Evolutionary conservation across 768 basidiomycete genomes (phyloP).

Genomic region (Psilocybe tampanensis): DNA sequence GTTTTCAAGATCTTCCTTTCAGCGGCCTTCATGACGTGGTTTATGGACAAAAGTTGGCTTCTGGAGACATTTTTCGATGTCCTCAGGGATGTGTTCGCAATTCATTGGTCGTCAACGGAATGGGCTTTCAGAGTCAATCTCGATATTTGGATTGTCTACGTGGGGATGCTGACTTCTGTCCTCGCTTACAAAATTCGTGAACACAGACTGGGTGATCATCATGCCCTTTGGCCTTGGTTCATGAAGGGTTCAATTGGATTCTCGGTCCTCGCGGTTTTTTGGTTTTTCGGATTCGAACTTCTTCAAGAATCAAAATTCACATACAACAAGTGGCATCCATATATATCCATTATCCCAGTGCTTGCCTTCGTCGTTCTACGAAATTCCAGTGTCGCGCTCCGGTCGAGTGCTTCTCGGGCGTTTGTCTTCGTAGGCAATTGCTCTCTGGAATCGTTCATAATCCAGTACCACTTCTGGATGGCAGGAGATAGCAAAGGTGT

Average conservation of each 20-base stretch:
- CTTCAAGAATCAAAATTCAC: slow-evolving; percentile 75
- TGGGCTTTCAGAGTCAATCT: slow-evolving; percentile 89
- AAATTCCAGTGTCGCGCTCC: slow-evolving; percentile 70
- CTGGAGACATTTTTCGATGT: slow-evolving; percentile 66
- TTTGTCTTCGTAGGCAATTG: slow-evolving; percentile 87
- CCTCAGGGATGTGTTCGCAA: slow-evolving; percentile 66
- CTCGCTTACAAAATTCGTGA: slow-evolving; percentile 78
- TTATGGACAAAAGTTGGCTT: slow-evolving; percentile 66
- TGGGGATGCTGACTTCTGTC: slow-evolving; percentile 81
- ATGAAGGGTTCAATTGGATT: slow-evolving; percentile 49
- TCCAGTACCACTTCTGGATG: slow-evolving; percentile 89
- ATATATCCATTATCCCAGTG: slow-evolving; percentile 81
- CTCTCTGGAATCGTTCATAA: slow-evolving; percentile 89
- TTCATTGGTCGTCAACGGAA: slow-evolving; percentile 84
- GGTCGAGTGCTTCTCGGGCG: slow-evolving; percentile 65
- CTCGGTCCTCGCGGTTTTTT: slow-evolving; percentile 58
- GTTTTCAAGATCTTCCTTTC: slow-evolving; percentile 71
- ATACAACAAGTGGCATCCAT: slow-evolving; percentile 87
- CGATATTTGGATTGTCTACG: slow-evolving; percentile 88
- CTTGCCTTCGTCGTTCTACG: slow-evolving; percentile 74
- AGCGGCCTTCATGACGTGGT: slow-evolving; percentile 60
- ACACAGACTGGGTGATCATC: slow-evolving; percentile 66
- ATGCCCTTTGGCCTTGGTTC: slow-evolving; percentile 61
- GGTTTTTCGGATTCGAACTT: slow-evolving; percentile 87
- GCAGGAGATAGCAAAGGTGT: slow-evolving; percentile 84